Evolutionary conservation across 2,329 filamentous ascomycete genomes (phyloP), one percentile per base, ranked within the genome.

Genomic region (Trichothecium sympodiale): DNA sequence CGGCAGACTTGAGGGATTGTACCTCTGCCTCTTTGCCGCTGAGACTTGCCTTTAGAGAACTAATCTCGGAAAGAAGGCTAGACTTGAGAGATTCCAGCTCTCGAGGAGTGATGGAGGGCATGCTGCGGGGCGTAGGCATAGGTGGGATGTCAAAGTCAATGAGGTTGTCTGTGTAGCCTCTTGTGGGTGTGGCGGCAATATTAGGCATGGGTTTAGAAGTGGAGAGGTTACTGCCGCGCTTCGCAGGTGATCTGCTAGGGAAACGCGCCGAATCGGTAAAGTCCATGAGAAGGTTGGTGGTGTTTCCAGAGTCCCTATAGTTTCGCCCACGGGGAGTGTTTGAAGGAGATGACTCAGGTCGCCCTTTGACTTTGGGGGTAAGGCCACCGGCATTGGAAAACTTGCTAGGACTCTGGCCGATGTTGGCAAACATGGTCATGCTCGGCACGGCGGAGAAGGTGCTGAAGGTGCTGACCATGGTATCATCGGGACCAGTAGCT

Each of bases 61-160:
- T 94, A 40, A 98, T 94, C 54, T 96, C 85, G 0, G 88, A 94
- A 35, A 93, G 70, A 49, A 94, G 93, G 17, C 74, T 74, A 0
- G 88, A 95, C 56, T 96, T 96, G 41, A 96, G 69, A 12, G 83
- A 84, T 54, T 98, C 91, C 3, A 96, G 68, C 60, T 98, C 91
- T 25, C 91, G 78, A 2, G 91, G 84, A 2, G 88, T 94, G 46
- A 96, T 82, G 8, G 81, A 85, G 1, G 91, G 91, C 27, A 96
- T 74, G 37, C 86, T 94, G 42, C 89, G 79, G 12, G 91, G 91
- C 1, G 91, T 96, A 2, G 89, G 87, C 46, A 87, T 78, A 1
- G 89, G 86, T n/a, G 88, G 87, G 8, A 96, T 82, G 49, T 96
- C 91, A 50, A 80, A 68, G 43, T 74, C 69, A n/a, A 78, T 74